Evolutionary conservation across 495 filamentous ascomycete species (phyloP), one percentile per base, ranked within the genome.

Genomic region (Xylaria palmicola): DNA sequence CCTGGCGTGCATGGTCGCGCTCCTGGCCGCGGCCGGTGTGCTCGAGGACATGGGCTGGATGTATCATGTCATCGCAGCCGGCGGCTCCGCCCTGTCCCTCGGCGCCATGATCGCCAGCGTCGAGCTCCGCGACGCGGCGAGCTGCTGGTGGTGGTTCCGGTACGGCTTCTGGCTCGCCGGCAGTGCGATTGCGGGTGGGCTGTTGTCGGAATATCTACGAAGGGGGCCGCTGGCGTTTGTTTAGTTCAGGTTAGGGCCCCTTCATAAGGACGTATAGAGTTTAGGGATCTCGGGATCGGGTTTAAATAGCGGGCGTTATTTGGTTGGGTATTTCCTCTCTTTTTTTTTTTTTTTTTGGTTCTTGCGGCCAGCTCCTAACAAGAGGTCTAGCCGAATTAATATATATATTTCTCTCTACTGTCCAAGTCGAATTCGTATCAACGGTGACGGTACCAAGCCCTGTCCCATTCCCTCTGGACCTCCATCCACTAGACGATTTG

Each of bases 91-190:
- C 20, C 39, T 72, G 15, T 66, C 70, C 5, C 53, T 78, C 3
- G 71, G 68, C 1, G 60, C 57, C 12, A 78, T 79, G 76, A 68
- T 80, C 24, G 59, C 60, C 22, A 61, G 56, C 13, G 76, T 80
- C 10, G 66, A 78, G 50, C 50, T 80, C 36, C 63, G 71, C 24
- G 67, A 74, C 29, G 60, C 73, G 9, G 62, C 59, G 4, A 74
- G 70, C 56, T 77, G 75, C 55, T 72, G 68, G 71, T 72, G 69
- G 71, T 79, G 74, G 74, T 79, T 79, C 41, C 45, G 60, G 39
- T 65, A 69, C 27, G 74, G 72, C 30, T 76, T 68, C 47, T 77
- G 70, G 73, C 55, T 70, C 26, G 66, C 70, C 0, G 75, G 74
- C 2, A 68, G 60, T 20, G 56, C 71, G 4, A 71, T 73, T 34